These are phyloP conservation scores for carrot (Daucus carota) DNA, from an alignment of 129 eudicot genomes.

Conservation along the genomic window DH1_v3.0 NC_030388.2:27301001-27301500, in stretches of 20 bases:
- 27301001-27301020: too few relatives aligned
- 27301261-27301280: not conserved
- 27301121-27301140: not conserved
- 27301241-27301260: not conserved
- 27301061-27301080: not conserved
- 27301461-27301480: conserved; percentile 84
- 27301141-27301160: not conserved
- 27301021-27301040: not conserved
- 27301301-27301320: not conserved
- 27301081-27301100: not conserved
- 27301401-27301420: conserved; percentile 65
- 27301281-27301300: not conserved
- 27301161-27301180: too few relatives aligned
- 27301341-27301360: not conserved
- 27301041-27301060: not conserved
- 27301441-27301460: conserved; percentile 88
- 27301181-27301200: too few relatives aligned
- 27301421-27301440: conserved; percentile 78
- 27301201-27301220: not conserved
- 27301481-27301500: conserved; percentile 67
- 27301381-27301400: conserved; percentile 35
- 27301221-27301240: not conserved
- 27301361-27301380: not conserved
- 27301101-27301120: not conserved
- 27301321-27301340: not conserved